A percentile compares a stretch with the other conserved stretches of the same genome.
These are phyloP conservation scores for Phytophthora uliginosa DNA, from an alignment of 352 stramenopile genomes.

Conservation along the genomic window DNA sequence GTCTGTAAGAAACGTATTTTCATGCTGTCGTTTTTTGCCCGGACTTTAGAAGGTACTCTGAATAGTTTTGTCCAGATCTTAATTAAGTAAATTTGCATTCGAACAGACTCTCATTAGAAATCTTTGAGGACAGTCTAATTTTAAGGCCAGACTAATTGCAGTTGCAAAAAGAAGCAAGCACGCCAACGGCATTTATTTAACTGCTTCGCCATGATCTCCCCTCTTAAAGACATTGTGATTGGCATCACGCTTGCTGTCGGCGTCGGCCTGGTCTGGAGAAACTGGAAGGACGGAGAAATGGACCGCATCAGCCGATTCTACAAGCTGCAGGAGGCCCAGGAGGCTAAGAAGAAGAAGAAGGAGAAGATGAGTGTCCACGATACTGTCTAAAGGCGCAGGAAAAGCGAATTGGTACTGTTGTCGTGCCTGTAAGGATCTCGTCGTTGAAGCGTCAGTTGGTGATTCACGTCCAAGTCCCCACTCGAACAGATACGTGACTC, in stretches of 20 bases:
- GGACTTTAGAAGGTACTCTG: no score
- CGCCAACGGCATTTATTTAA: neutral
- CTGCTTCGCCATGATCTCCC: conserved; percentile 64
- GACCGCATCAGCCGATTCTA: conserved; percentile 79
- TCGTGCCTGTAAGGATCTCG: neutral
- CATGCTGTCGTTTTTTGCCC: no score
- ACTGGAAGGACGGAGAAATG: conserved; percentile 69
- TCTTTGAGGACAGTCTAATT: neutral
- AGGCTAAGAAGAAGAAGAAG: conserved; percentile 57
- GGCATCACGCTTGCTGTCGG: conserved; percentile 58
- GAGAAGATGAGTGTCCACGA: conserved; percentile 45
- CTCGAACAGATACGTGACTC: neutral
- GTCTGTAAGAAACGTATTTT: no score
- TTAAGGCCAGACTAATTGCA: neutral
- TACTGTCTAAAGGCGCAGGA: conserved; percentile 22
- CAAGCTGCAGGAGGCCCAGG: conserved; percentile 31
- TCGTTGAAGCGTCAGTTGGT: neutral
- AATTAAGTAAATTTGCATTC: neutral
- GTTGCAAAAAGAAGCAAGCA: neutral
- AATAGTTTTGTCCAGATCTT: no score
- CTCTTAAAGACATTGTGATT: conserved; percentile 78
- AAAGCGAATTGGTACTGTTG: neutral
- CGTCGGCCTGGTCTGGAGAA: conserved; percentile 56
- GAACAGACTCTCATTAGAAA: no score
- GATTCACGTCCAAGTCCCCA: neutral